Conservation (phyloP, 345 rosid genomes). For the Zanthoxylum bungeanum region DNA sequence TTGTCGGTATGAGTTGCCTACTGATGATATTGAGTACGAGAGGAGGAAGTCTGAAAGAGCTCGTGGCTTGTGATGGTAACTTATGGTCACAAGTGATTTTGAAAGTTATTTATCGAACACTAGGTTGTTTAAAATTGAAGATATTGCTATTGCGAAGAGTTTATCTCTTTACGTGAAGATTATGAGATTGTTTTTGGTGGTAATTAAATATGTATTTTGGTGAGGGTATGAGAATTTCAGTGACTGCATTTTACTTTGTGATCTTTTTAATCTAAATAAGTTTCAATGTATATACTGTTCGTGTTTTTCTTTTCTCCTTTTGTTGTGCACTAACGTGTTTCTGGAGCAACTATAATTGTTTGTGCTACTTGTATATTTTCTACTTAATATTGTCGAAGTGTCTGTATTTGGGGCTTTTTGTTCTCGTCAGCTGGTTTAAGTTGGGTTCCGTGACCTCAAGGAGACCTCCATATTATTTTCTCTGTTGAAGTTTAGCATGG, state of each 20-base stretch:
- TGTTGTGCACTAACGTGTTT: neutral
- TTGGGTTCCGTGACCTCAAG: too few relatives aligned
- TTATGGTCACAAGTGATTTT: slow-evolving; percentile 19
- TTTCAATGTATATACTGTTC: slow-evolving; percentile 15
- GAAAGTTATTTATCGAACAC: slow-evolving; percentile 11
- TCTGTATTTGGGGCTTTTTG: neutral
- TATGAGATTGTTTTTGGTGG: slow-evolving; percentile 16
- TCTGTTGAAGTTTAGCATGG: neutral
- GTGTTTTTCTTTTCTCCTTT: neutral
- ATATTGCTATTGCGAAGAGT: slow-evolving; percentile 21
- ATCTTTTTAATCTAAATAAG: slow-evolving; percentile 16
- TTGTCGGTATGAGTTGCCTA: slow-evolving; percentile 82
- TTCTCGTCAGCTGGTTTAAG: neutral
- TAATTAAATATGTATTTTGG: slow-evolving; percentile 16
- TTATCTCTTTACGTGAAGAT: slow-evolving; percentile 15
- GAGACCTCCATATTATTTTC: neutral
- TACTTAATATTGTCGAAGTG: neutral
- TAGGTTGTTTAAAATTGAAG: slow-evolving; percentile 35
- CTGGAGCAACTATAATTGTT: neutral
- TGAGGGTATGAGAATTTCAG: slow-evolving; percentile 19
- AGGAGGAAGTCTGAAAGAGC: slow-evolving; percentile 39
- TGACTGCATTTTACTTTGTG: slow-evolving; percentile 22
- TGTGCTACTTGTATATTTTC: neutral
- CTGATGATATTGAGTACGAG: slow-evolving; percentile 76
- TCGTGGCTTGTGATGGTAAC: slow-evolving; percentile 29